These are phyloP conservation scores for Lathyrus aphaca DNA, from an alignment of 306 rosid species.

Conservation along the genomic window DNA sequence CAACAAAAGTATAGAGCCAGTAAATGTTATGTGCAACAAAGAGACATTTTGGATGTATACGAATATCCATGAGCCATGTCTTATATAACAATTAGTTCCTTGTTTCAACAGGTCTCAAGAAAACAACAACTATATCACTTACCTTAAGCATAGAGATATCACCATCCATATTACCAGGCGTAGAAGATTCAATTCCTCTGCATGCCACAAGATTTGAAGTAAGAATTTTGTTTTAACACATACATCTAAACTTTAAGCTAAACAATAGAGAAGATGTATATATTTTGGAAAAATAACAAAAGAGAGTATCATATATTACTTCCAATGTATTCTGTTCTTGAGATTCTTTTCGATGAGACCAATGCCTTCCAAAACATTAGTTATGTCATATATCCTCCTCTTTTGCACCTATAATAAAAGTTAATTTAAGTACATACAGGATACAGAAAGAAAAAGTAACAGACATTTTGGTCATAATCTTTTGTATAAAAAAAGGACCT, in stretches of 20 bases:
- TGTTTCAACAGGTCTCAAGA: conserved; percentile 24
- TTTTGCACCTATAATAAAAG: conserved; percentile 77
- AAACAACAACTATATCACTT: conserved; percentile 25
- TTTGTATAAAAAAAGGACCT: conserved; percentile 52
- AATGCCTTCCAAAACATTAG: conserved; percentile 98
- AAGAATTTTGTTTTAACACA: conserved; percentile 40
- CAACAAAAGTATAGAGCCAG: conserved; percentile 15
- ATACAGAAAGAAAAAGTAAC: conserved; percentile 21
- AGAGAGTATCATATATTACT: conserved; percentile 59
- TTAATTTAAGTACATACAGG: conserved; percentile 41
- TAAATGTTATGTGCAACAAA: conserved; percentile 11
- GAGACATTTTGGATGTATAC: conserved; percentile 8
- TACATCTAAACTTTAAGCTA: conserved; percentile 32
- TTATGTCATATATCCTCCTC: conserved; percentile 98
- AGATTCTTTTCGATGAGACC: conserved; percentile 98
- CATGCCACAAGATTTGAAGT: conserved; percentile 44
- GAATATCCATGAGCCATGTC: conserved; percentile 12
- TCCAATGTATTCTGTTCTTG: conserved; percentile 95
- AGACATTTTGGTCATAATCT: conserved; percentile 23
- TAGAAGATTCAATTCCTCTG: conserved; percentile 85
- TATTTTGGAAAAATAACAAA: conserved; percentile 27
- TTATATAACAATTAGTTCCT: conserved; percentile 27
- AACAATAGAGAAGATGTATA: conserved; percentile 28
- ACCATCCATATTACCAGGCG: conserved; percentile 68
- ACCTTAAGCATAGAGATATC: conserved; percentile 81